Evolutionary conservation across 83 land plant genomes (phyloP).

Genomic region (Picea mariana): DNA sequence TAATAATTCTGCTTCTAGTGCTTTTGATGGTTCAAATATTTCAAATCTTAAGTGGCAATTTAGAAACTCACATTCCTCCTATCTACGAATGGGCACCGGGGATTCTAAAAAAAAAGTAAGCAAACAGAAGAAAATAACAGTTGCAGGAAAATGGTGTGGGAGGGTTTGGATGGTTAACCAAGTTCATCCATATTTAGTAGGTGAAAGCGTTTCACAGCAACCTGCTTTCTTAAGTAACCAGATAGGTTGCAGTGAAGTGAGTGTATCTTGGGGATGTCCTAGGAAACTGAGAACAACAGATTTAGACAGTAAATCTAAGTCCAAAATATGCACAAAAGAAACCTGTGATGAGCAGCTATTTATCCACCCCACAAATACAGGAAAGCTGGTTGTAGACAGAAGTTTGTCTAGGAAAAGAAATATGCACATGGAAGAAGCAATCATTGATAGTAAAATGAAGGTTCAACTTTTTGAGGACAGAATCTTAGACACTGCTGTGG

Average conservation of each 20-base stretch:
- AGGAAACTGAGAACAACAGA: neutral
- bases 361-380: too few relatives aligned
- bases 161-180: conserved; percentile 48
- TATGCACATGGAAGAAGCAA: too few relatives aligned
- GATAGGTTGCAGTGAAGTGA: neutral
- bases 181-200: conserved; percentile 45
- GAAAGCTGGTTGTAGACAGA: too few relatives aligned
- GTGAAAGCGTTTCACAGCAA: conserved; percentile 20
- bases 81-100: neutral
- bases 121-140: conserved; percentile 3
- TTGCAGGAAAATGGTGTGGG: conserved; percentile 57
- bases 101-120: neutral
- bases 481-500: neutral
- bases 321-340: neutral
- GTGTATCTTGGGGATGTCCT: neutral
- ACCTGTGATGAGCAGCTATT: neutral
- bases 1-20: too few relatives aligned
- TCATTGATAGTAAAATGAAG: too few relatives aligned
- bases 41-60: too few relatives aligned
- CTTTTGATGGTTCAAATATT: too few relatives aligned
- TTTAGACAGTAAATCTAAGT: neutral
- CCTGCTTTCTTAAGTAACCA: conserved; percentile 10
- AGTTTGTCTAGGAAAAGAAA: too few relatives aligned
- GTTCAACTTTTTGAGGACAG: neutral
- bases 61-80: too few relatives aligned